phyloP scores from a whole-genome alignment of 306 rosid species.

The Sicyos edulis region DNA sequence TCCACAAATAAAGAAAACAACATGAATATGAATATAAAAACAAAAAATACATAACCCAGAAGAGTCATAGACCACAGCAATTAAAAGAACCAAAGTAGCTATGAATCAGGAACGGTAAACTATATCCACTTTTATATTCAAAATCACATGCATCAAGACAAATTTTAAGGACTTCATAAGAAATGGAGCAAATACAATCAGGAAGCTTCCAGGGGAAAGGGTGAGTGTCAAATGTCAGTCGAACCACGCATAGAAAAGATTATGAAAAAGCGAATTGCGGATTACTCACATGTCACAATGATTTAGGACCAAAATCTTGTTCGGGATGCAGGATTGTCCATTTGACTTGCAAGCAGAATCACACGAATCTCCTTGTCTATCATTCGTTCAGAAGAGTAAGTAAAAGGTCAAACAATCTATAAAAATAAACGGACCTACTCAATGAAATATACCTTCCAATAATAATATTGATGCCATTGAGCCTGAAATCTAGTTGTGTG shows the following conservation, averaged over 20 bases:
- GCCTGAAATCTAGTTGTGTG: constrained; percentile 55
- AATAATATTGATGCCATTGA: constrained; percentile 68
- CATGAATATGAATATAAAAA: neutral
- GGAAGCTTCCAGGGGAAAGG: neutral
- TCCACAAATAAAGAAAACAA: constrained; percentile 18
- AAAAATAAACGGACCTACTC: neutral
- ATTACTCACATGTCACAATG: constrained; percentile 79
- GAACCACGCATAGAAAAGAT: neutral
- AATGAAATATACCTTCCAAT: constrained; percentile 63
- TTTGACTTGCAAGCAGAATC: constrained; percentile 75
- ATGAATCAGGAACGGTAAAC: neutral
- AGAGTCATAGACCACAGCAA: neutral
- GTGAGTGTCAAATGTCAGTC: neutral
- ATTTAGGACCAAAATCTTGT: constrained; percentile 75
- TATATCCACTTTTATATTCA: neutral
- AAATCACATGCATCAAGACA: neutral
- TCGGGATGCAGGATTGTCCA: constrained; percentile 82
- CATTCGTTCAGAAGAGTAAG: constrained; percentile 33
- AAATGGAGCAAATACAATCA: neutral
- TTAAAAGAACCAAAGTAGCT: neutral
- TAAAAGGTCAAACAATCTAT: constrained; percentile 12
- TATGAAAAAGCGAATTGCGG: constrained; percentile 9
- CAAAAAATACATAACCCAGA: constrained; percentile 8
- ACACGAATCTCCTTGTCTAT: constrained; percentile 84
- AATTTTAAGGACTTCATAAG: neutral